Evolutionary conservation across 139 green algal species (phyloP).

Genomic region (Closterium sp.): DNA sequence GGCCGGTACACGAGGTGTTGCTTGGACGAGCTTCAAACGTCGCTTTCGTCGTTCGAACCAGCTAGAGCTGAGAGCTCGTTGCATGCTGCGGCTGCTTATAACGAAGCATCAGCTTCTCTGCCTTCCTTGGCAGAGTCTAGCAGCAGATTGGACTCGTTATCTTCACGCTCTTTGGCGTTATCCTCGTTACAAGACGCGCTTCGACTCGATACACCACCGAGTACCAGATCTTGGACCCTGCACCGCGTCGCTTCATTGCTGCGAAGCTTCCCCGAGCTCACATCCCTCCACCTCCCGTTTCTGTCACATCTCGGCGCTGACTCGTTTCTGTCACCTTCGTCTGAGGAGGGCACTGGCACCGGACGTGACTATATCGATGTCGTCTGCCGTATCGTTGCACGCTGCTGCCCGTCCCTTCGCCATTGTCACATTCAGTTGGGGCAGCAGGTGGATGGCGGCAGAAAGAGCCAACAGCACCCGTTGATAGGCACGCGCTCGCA

Average conservation of each 20-base stretch:
- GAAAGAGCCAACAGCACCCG: background rate
- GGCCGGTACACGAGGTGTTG: background rate
- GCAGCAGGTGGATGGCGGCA: background rate
- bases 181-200: background rate
- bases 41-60: background rate
- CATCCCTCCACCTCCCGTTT: background rate
- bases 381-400: background rate
- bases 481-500: background rate
- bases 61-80: background rate
- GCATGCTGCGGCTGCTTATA: background rate
- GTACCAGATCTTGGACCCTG: background rate
- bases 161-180: background rate
- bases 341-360: background rate
- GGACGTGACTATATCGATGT: background rate
- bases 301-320: background rate
- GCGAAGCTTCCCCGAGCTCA: background rate
- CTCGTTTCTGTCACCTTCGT: background rate
- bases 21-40: background rate
- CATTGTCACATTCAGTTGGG: background rate
- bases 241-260: background rate
- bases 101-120: background rate
- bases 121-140: background rate
- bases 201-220: background rate
- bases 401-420: background rate
- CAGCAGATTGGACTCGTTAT: background rate